Percentiles rank a stretch among this genome's conserved stretches.
Conservation (phyloP, 2,329 filamentous ascomycete species). For the Penicillium sp. region DNA sequence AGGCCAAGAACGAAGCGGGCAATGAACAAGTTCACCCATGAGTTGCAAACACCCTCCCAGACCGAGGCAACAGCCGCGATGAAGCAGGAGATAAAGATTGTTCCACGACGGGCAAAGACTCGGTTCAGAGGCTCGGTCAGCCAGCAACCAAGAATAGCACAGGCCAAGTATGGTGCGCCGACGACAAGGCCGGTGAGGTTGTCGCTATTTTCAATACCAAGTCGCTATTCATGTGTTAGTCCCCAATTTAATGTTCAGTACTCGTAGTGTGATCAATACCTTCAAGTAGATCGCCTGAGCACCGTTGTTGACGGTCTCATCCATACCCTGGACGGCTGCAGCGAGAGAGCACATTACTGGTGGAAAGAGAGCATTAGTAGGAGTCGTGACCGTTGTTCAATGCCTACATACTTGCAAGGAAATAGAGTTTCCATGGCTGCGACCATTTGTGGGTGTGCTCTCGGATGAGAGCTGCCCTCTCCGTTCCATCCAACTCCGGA, state of each 20-base stretch:
- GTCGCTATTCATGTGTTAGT: conserved; percentile 5
- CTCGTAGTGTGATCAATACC: conserved; percentile 12
- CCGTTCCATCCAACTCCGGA: conserved; percentile 45
- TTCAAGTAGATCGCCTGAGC: conserved; percentile 40
- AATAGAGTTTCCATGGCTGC: conserved; percentile 51
- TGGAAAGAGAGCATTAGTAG: background rate
- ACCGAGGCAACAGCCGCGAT: conserved; percentile 43
- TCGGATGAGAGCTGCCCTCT: conserved; percentile 42
- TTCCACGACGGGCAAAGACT: conserved; percentile 46
- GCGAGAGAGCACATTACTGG: conserved; percentile 53
- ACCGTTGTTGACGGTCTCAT: conserved; percentile 52
- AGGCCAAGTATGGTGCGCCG: conserved; percentile 47
- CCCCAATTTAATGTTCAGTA: background rate
- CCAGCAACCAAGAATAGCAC: conserved; percentile 49
- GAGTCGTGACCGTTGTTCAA: background rate
- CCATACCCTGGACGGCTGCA: conserved; percentile 56
- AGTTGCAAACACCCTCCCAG: conserved; percentile 44
- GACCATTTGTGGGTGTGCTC: conserved; percentile 53
- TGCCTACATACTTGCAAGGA: conserved; percentile 37
- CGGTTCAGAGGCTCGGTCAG: conserved; percentile 49
- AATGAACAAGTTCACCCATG: conserved; percentile 44
- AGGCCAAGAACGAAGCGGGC: conserved; percentile 45
- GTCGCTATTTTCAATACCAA: conserved; percentile 21
- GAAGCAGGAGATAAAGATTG: conserved; percentile 44
- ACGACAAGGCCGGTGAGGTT: conserved; percentile 45